phyloP scores from a whole-genome alignment of 257 asterid species.

The Scutellaria baicalensis region DNA sequence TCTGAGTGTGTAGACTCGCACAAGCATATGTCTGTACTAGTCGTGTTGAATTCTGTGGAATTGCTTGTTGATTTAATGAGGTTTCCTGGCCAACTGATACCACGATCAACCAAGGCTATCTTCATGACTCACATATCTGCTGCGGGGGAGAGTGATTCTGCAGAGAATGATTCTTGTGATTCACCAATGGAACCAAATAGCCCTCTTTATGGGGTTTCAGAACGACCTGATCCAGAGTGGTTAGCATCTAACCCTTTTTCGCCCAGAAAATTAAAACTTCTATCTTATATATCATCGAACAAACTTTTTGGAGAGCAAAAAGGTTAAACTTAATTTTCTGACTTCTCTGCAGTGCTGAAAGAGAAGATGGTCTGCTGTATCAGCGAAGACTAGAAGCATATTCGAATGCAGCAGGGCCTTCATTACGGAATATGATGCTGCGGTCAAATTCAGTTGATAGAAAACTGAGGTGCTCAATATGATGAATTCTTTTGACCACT shows the following conservation, averaged over 20 bases:
- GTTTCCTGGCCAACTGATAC: constrained; percentile 88
- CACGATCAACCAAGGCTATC: constrained; percentile 74
- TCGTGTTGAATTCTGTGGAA: constrained; percentile 72
- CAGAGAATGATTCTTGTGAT: constrained; percentile 99
- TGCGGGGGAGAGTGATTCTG: constrained; percentile 99
- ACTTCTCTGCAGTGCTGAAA: constrained; percentile 56
- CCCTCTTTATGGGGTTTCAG: constrained; percentile 86
- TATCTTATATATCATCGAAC: not conserved
- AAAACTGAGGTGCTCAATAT: constrained; percentile 58
- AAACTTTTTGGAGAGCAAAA: not conserved
- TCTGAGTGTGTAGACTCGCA: constrained; percentile 78
- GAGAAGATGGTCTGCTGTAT: constrained; percentile 66
- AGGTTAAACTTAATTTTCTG: not conserved
- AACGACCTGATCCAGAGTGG: constrained; percentile 78
- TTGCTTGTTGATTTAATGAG: constrained; percentile 80
- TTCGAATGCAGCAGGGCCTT: constrained; percentile 73
- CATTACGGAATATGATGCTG: constrained; percentile 78
- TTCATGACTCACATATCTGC: constrained; percentile 85
- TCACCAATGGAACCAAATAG: constrained; percentile 98
- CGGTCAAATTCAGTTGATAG: constrained; percentile 77
- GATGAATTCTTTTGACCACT: constrained; percentile 4
- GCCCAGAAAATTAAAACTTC: not conserved
- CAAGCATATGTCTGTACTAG: constrained; percentile 92
- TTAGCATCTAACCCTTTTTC: constrained; percentile 16
- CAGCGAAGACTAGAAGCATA: constrained; percentile 73